Evolutionary conservation across 352 stramenopile genomes (phyloP).

Genomic region (Globisporangium okanoganense): DNA sequence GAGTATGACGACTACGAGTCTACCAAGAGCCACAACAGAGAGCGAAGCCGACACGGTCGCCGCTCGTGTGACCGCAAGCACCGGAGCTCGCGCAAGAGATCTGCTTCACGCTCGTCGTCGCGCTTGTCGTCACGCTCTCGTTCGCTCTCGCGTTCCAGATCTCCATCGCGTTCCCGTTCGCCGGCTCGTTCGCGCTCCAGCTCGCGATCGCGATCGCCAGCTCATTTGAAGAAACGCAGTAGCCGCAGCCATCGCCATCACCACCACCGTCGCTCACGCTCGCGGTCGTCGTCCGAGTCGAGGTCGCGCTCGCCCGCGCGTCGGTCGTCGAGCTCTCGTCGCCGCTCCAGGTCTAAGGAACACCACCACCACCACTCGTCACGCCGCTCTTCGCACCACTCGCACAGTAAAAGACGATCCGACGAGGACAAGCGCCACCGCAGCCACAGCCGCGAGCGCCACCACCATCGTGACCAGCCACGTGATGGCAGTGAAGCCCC

Average conservation of each 20-base stretch:
- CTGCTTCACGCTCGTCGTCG: slow-evolving; percentile 22
- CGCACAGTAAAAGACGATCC: slow-evolving; percentile 2
- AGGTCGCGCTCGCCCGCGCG: slow-evolving; percentile 27
- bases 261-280: slow-evolving; percentile 28
- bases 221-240: slow-evolving; percentile 10
- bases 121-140: slow-evolving; percentile 30
- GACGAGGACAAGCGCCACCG: slow-evolving; percentile 1
- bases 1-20: neutral
- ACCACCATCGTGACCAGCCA: neutral
- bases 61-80: slow-evolving; percentile 20
- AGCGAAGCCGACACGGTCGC: slow-evolving; percentile 3
- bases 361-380: slow-evolving; percentile 2
- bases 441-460: neutral
- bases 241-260: slow-evolving; percentile 14
- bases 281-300: slow-evolving; percentile 32
- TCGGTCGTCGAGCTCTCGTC: slow-evolving; percentile 8
- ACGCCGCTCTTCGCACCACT: slow-evolving; percentile 3
- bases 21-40: neutral
- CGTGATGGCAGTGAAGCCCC: slow-evolving; percentile 2
- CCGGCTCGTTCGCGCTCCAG: slow-evolving; percentile 20
- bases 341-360: slow-evolving; percentile 11
- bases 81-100: slow-evolving; percentile 11
- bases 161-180: slow-evolving; percentile 8
- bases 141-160: slow-evolving; percentile 40
- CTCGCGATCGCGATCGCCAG: slow-evolving; percentile 26